Conservation (phyloP, 129 eudicot species). For the Lactuca saligna region DNA sequence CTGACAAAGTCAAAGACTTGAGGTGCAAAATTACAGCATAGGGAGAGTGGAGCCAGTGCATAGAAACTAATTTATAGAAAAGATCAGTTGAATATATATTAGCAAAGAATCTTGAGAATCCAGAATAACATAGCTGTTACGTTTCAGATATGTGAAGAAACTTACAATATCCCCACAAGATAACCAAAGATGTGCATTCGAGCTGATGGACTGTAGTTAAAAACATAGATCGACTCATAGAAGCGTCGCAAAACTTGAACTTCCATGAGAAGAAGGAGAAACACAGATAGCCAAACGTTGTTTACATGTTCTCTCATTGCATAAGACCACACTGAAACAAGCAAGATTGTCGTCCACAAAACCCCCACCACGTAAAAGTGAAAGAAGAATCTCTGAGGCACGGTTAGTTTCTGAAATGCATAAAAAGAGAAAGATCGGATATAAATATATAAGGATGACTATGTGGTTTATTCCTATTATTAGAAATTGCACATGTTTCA, state of each 20-base stretch:
- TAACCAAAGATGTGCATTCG: slow-evolving; percentile 78
- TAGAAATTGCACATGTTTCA: too few species aligned
- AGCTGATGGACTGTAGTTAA: slow-evolving; percentile 78
- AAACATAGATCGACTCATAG: slow-evolving; percentile 66
- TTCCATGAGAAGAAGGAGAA: slow-evolving; percentile 86
- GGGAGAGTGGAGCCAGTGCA: slow-evolving; percentile 88
- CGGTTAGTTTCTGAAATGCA: slow-evolving; percentile 36
- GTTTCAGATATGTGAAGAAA: background rate
- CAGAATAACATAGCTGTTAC: background rate
- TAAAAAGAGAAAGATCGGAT: background rate
- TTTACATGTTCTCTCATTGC: slow-evolving; percentile 41
- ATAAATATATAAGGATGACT: background rate
- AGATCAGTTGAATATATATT: slow-evolving; percentile 8
- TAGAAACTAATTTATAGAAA: slow-evolving; percentile 54
- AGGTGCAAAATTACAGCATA: slow-evolving; percentile 67
- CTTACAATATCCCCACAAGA: slow-evolving; percentile 75
- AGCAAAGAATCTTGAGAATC: background rate
- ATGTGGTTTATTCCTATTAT: too few species aligned
- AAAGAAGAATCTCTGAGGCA: slow-evolving; percentile 42
- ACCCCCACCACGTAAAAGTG: slow-evolving; percentile 76
- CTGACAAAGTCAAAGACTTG: slow-evolving; percentile 53
- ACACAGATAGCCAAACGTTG: slow-evolving; percentile 57
- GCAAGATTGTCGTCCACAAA: slow-evolving; percentile 65
- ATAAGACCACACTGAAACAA: slow-evolving; percentile 61
- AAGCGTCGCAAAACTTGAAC: slow-evolving; percentile 72